Evolutionary conservation across 345 rosid species (phyloP).

Genomic region (Clausena lansium): DNA sequence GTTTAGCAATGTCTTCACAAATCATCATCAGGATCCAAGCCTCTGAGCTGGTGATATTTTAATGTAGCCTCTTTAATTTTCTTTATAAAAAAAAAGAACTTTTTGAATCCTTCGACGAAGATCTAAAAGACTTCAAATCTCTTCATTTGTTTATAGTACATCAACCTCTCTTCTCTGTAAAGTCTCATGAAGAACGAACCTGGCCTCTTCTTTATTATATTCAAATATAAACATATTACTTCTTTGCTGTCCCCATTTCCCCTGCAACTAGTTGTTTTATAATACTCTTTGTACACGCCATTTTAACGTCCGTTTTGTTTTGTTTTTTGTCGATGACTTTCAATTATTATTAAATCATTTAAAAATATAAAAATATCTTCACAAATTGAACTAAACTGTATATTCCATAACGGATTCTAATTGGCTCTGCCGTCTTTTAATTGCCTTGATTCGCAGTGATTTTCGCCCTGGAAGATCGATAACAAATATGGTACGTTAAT

Average conservation of each 20-base stretch:
- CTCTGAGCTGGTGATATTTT: background rate
- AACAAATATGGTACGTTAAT: constrained; percentile 32
- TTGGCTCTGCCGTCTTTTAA: background rate
- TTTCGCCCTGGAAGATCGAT: constrained; percentile 35
- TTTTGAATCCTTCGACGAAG: constrained; percentile 10
- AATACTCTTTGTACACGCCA: constrained; percentile 9
- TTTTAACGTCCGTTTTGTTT: constrained; percentile 8
- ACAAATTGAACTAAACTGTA: background rate
- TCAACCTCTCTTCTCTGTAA: constrained; percentile 24
- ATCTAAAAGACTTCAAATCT: constrained; percentile 12
- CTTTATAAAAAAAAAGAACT: background rate
- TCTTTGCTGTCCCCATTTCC: constrained; percentile 32
- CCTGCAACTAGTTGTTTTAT: constrained; percentile 35
- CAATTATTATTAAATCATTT: background rate
- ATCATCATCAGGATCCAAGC: background rate
- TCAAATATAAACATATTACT: background rate
- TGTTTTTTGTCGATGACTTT: constrained; percentile 15
- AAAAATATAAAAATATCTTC: background rate
- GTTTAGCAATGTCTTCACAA: constrained; percentile 5
- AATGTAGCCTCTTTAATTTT: background rate
- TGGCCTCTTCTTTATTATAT: constrained; percentile 9
- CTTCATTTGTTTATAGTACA: constrained; percentile 12
- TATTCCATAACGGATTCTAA: background rate
- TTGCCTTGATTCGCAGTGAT: constrained; percentile 12
- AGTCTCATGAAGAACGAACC: constrained; percentile 20